These are phyloP conservation scores for Tetrapisispora pingtungensis DNA, from an alignment of 805 yeast species.

Conservation along the genomic window DNA sequence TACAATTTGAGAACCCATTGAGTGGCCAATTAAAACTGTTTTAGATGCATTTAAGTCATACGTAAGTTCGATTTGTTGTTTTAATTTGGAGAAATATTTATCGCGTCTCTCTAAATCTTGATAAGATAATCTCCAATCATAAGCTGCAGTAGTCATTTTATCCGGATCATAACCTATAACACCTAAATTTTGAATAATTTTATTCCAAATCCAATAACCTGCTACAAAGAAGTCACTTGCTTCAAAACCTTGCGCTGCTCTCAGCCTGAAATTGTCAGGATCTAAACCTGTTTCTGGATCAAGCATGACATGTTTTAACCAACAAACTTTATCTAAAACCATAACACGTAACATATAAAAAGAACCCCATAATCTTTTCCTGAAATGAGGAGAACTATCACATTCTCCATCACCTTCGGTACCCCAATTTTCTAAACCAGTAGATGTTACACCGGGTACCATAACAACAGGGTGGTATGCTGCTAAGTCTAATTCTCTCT, in stretches of 20 bases:
- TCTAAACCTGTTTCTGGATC: constrained; percentile 90
- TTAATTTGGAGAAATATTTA: constrained; percentile 69
- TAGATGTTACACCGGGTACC: constrained; percentile 94
- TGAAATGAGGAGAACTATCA: constrained; percentile 72
- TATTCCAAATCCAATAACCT: constrained; percentile 99
- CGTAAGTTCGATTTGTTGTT: constrained; percentile 58
- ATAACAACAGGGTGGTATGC: constrained; percentile 73
- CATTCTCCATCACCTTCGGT: constrained; percentile 66
- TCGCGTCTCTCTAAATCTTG: constrained; percentile 83
- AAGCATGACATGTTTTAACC: constrained; percentile 85
- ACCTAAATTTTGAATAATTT: constrained; percentile 85
- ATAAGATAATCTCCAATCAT: constrained; percentile 93
- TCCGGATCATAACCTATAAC: constrained; percentile 91
- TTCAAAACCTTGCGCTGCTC: constrained; percentile 95
- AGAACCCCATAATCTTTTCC: constrained; percentile 94
- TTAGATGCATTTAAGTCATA: constrained; percentile 48
- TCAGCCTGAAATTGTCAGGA: constrained; percentile 66
- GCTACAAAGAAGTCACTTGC: constrained; percentile 95
- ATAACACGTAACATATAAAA: constrained; percentile 89
- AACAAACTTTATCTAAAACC: constrained; percentile 84
- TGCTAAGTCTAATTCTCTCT: constrained; percentile 38
- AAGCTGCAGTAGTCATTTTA: constrained; percentile 82
- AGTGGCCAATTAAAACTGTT: constrained; percentile 75
- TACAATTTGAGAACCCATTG: constrained; percentile 91
- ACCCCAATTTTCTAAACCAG: constrained; percentile 94